Evolutionary conservation across 495 filamentous ascomycete genomes (phyloP).

Genomic region (Aspergillus coremiiformis): DNA sequence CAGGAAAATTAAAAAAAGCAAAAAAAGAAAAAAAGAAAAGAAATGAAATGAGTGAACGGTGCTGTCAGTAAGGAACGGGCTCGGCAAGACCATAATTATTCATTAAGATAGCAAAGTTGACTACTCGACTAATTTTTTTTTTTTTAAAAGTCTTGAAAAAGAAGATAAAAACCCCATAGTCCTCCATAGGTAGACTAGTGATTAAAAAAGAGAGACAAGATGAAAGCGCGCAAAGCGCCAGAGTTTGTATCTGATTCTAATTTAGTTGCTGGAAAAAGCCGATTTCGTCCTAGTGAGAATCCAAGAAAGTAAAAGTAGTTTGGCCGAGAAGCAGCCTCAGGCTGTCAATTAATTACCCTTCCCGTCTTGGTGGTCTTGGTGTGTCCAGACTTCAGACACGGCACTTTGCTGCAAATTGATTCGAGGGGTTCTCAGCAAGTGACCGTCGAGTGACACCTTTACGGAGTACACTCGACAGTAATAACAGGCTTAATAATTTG

Average conservation of each 20-base stretch:
- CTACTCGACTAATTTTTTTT: background rate
- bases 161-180: too few relatives aligned
- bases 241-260: background rate
- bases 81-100: background rate
- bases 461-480: background rate
- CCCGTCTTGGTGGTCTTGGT: background rate
- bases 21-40: too few relatives aligned
- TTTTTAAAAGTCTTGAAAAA: background rate
- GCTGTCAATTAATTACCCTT: background rate
- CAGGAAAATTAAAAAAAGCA: background rate
- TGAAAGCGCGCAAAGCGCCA: constrained; percentile 1
- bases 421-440: background rate
- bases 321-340: background rate
- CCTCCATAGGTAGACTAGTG: too few relatives aligned
- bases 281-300: constrained; percentile 1
- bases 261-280: background rate
- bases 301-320: background rate
- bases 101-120: background rate
- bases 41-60: background rate
- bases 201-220: background rate
- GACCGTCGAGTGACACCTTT: background rate
- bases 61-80: background rate
- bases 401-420: background rate
- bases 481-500: background rate
- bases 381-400: background rate